These are phyloP conservation scores for Chaetoceros muelleri DNA, from an alignment of 108 stramenopile species.

Conservation along the genomic window DNA sequence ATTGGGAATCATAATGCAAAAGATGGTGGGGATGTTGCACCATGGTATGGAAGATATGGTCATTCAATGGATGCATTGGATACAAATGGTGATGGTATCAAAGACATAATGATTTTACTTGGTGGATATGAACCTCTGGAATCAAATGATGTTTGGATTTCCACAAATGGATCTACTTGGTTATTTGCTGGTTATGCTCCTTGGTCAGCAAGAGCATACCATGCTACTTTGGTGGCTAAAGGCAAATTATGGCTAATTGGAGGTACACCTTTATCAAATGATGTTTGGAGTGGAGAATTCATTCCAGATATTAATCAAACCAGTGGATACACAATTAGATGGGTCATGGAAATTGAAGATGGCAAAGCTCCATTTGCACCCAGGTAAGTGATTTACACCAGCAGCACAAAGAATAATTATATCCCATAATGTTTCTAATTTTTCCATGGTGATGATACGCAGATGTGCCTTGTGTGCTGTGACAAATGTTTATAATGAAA, in stretches of 20 bases:
- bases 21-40: slow-evolving; percentile 32
- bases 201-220: slow-evolving; percentile 61
- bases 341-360: slow-evolving; percentile 8
- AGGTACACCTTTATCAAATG: slow-evolving; percentile 63
- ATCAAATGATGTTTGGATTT: slow-evolving; percentile 65
- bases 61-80: slow-evolving; percentile 58
- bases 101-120: slow-evolving; percentile 50
- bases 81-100: slow-evolving; percentile 30
- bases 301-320: slow-evolving; percentile 7
- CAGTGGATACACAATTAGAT: slow-evolving; percentile 19
- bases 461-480: slow-evolving; percentile 24
- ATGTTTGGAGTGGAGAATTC: slow-evolving; percentile 48
- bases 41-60: slow-evolving; percentile 61
- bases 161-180: slow-evolving; percentile 55
- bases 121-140: slow-evolving; percentile 59
- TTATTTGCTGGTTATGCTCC: slow-evolving; percentile 50
- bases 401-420: too few species aligned
- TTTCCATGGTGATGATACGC: too few species aligned
- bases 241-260: slow-evolving; percentile 46
- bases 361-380: slow-evolving; percentile 24
- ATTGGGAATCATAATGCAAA: slow-evolving; percentile 37
- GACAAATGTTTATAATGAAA: slow-evolving; percentile 7
- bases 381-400: slow-evolving; percentile 11
- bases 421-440: too few species aligned
- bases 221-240: slow-evolving; percentile 33